These are phyloP conservation scores for Caryopteris hybrid DNA, from an alignment of 305 asterid species.

Conservation along the genomic window DNA sequence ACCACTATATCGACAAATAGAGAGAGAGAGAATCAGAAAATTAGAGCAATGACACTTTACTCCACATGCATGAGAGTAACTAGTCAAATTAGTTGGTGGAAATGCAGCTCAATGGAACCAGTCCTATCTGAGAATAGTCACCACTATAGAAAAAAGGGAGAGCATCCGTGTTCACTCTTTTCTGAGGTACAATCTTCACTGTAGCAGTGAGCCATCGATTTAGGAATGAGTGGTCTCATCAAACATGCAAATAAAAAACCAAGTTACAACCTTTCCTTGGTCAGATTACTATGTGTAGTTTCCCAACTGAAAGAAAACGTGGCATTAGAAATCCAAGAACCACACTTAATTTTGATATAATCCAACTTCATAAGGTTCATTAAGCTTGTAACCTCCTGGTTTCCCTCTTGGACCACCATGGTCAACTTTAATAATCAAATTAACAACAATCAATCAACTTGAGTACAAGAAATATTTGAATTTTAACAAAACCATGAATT, in stretches of 20 bases:
- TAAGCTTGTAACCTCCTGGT: neutral
- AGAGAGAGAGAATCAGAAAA: too few relatives aligned
- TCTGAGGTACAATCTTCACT: neutral
- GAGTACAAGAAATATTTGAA: neutral
- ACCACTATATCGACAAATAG: too few relatives aligned
- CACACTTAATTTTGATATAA: neutral
- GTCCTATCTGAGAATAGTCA: too few relatives aligned
- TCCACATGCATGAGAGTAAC: too few relatives aligned
- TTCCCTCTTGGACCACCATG: neutral
- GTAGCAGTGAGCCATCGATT: neutral
- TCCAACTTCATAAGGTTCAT: neutral
- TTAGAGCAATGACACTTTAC: too few relatives aligned
- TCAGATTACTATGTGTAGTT: neutral
- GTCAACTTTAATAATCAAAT: neutral
- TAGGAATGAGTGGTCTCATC: neutral
- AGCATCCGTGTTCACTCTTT: neutral
- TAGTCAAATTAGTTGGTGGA: too few relatives aligned
- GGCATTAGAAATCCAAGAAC: neutral
- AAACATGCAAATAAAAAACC: neutral
- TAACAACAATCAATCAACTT: neutral
- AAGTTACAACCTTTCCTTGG: neutral
- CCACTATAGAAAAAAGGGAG: neutral
- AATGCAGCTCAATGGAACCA: too few relatives aligned
- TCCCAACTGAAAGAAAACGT: neutral
- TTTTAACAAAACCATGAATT: neutral